Percentiles rank a stretch among this genome's conserved stretches.
These are phyloP conservation scores for Dipteronia sinensis DNA, from an alignment of 345 rosid genomes.

Conservation along the genomic window DNA sequence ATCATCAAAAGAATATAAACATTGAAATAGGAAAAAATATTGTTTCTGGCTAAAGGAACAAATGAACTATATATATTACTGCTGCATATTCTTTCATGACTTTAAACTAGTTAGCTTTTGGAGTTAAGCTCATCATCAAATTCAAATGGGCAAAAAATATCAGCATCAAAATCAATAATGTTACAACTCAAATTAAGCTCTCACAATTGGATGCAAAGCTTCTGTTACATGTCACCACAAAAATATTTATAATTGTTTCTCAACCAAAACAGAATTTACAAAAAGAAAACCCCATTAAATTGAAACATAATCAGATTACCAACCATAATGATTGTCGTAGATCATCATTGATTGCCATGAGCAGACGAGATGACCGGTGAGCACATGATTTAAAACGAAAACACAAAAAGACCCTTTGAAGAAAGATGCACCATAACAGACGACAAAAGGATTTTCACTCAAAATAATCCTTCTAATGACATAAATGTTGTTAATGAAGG, in stretches of 20 bases:
- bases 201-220: not conserved
- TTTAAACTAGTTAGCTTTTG: not conserved
- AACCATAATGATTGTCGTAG: not conserved
- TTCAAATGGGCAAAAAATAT: not conserved
- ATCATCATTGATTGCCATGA: not conserved
- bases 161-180: not conserved
- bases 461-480: constrained; percentile 1
- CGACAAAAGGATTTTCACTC: not conserved
- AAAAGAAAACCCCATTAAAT: not conserved
- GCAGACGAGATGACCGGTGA: not conserved
- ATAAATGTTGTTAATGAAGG: not conserved
- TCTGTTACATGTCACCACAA: too few species aligned
- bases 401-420: not conserved
- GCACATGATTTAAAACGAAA: not conserved
- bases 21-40: not conserved
- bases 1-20: not conserved
- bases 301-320: not conserved
- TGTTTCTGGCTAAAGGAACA: not conserved
- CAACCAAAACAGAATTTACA: not conserved
- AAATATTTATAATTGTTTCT: not conserved
- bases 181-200: not conserved
- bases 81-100: not conserved
- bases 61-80: not conserved
- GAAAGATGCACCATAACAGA: not conserved
- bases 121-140: not conserved